These are phyloP conservation scores for Dryas octopetala DNA, from an alignment of 306 rosid species.

Conservation along the genomic window DNA sequence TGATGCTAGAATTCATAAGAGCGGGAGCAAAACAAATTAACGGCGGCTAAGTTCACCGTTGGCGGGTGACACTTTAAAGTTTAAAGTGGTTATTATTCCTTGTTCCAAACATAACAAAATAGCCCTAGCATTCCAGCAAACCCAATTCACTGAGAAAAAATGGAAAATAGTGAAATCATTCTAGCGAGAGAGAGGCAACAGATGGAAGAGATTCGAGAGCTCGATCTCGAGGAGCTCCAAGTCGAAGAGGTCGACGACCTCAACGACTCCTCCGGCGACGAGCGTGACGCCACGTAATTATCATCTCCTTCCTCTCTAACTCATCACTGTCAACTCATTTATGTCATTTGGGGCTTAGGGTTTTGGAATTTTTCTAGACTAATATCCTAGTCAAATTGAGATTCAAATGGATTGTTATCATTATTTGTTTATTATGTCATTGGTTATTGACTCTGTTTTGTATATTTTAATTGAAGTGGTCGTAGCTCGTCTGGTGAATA, in stretches of 20 bases:
- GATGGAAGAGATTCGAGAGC: constrained; percentile 85
- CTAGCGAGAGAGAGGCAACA: constrained; percentile 73
- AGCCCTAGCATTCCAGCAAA: not conserved
- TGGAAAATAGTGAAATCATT: constrained; percentile 53
- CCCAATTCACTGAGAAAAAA: constrained; percentile 9
- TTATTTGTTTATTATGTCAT: not conserved
- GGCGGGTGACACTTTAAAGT: too few relatives aligned
- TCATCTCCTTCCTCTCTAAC: not conserved
- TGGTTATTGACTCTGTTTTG: constrained; percentile 8
- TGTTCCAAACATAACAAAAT: too few relatives aligned
- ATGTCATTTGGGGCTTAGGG: constrained; percentile 14
- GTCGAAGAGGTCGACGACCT: constrained; percentile 74
- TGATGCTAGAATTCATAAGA: too few relatives aligned
- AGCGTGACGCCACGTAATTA: constrained; percentile 45
- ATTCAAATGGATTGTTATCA: too few relatives aligned
- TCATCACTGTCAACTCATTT: not conserved
- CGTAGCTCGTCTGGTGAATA: constrained; percentile 35
- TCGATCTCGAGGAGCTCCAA: constrained; percentile 80
- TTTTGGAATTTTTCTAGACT: not conserved
- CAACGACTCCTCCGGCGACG: constrained; percentile 50
- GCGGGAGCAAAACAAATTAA: too few relatives aligned
- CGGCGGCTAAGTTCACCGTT: too few relatives aligned
- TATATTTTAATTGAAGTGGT: constrained; percentile 26
- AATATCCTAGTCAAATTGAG: not conserved
- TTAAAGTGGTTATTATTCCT: too few relatives aligned